Evolutionary conservation across 208 protist species (phyloP), one percentile per base, ranked within the genome.

Genomic region (Leptomonas pyrrhocoris): DNA sequence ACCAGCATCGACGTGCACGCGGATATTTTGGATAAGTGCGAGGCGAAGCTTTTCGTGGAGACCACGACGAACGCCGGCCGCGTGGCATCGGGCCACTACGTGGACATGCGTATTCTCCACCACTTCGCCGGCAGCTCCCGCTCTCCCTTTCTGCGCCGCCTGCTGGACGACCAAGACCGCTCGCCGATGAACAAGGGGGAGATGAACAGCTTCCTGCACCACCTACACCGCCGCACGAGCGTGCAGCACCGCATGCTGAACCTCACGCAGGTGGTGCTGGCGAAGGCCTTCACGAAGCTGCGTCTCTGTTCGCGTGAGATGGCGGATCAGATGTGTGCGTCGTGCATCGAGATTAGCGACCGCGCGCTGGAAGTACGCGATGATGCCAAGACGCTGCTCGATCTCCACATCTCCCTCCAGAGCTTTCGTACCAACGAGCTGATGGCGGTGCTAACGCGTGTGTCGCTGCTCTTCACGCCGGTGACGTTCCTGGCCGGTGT

Each of bases 181-280:
- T 70, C 48, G 12, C 76, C 79, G 12, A 80, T 92, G 58, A 76
- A 88, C 57, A 95, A 95, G 63, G 73, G 83, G 15, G 79, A 87
- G 49, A 92, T 93, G 84, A 95, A 94, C 67, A 88, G 83, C 51
- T 95, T 95, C 70, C 74, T 96, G 25, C 86, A 96, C 56, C 91
- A 94, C 65, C 72, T 96, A 25, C 86, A 96, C 73, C 88, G 91
- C 49, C 91, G 91, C 28, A 90, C 91, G 2, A 90, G 77, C 59
- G 91, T 94, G 65, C 86, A 94, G 74, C 81, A 90, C 60, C 88
- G 91, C 36, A 89, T 90, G 76, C 80, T 96, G 28, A 89, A 78
- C 73, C 53, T 93, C 6, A 92, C 88, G 3, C 75, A 88, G 74
- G 70, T 57, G 12, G 90, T 92, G 2, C 76, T 93, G 16, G 65